Evolutionary conservation across 164 flowering plant genomes (phyloP), one percentile per base, ranked within the genome.

Genomic region (Chimonanthus praecox): DNA sequence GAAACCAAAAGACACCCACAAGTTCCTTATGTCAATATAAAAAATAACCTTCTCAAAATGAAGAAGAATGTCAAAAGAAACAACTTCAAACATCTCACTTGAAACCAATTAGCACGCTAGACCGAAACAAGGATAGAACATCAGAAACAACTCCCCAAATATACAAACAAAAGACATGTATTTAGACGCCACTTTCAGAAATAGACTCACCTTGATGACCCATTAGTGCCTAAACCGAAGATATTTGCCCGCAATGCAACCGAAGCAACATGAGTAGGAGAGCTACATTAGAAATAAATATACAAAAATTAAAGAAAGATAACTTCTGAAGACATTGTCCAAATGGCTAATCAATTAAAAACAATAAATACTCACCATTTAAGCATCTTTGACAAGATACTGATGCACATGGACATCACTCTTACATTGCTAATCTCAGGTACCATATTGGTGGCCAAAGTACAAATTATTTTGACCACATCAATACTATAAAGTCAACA

Each of bases 381-480:
- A 73, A 93, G 74, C 88, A 95, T 81, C 80, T 82, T 85, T 63
- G 89, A 73, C 75, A 95, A 82, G 70, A 93, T 85, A 67, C 67
- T 87, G 72, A 90, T 74, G 78, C 94, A 84, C 87, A 82, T 68
- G 47, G 98, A 84, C 93, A 91, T 88, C 72, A 86, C 62, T 68
- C 73, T 72, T 47, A 85, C 88, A 78, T 82, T 79, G 76, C 73
- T 74, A 60, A 79, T 44, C 76, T 73, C 82, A 20, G 86, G 83
- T 15, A 88, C 77, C 72, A 85, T 79, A 67, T 80, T 86, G 77
- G 85, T 88, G 63, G 89, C 72, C 81, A 87, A 70, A 69, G 77
- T 73, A 84, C 96, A 90, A 62, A 95, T 78, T 64, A 92, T 83
- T 81, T 88, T 92, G 72, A 87, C 91, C 58, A 86, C 72, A 78